A percentile compares a stretch with the other conserved stretches of the same genome.
Conservation (phyloP, 768 basidiomycete species). For the Trametes villosa region DNA sequence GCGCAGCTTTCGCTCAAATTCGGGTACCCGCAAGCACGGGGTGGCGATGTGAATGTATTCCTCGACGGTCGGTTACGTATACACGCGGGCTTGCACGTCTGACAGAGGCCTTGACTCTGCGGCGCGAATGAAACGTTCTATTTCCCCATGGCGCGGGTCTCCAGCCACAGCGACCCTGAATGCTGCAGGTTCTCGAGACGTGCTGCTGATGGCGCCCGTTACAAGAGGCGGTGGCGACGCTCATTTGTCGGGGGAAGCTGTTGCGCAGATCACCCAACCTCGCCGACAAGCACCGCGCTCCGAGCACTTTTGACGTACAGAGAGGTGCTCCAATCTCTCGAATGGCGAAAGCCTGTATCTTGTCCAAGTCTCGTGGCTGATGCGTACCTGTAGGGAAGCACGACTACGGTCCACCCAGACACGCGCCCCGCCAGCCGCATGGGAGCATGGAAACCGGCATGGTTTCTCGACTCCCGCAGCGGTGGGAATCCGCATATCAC, state of each 20-base stretch:
- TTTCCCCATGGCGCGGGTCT: too few relatives aligned
- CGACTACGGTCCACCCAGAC: too few relatives aligned
- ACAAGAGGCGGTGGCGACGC: neutral
- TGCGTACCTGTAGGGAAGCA: neutral
- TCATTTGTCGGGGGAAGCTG: neutral
- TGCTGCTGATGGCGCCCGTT: neutral
- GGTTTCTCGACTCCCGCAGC: neutral
- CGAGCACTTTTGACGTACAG: neutral
- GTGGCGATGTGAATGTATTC: too few relatives aligned
- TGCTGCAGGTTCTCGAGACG: neutral
- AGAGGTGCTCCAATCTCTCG: neutral
- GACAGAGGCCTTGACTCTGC: too few relatives aligned
- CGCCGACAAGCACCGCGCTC: neutral
- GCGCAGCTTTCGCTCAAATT: too few relatives aligned
- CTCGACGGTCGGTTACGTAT: too few relatives aligned
- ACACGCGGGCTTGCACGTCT: too few relatives aligned
- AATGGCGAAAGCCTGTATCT: neutral
- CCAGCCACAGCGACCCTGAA: too few relatives aligned
- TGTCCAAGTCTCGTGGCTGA: neutral
- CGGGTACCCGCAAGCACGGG: too few relatives aligned
- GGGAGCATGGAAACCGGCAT: neutral
- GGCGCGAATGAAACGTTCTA: too few relatives aligned
- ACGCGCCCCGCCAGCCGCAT: too few relatives aligned
- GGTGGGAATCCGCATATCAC: neutral
- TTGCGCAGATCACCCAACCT: neutral